phyloP scores from a whole-genome alignment of 1,139 yeast genomes.

The Yamadazyma dendronema region DNA sequence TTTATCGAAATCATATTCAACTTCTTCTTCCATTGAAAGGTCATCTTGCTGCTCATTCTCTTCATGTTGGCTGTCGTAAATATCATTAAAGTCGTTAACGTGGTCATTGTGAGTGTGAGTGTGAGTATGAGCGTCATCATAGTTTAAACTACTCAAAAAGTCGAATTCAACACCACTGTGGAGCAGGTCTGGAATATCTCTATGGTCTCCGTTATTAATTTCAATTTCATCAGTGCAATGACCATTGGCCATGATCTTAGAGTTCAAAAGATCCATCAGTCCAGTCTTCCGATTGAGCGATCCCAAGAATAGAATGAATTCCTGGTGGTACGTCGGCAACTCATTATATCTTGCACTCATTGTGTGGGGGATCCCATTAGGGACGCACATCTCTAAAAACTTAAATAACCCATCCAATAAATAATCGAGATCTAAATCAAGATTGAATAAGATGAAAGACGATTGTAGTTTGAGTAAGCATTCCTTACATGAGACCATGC shows the following conservation, averaged over 20 bases:
- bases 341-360: background rate
- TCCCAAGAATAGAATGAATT: slow-evolving; percentile 7
- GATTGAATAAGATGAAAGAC: slow-evolving; percentile 7
- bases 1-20: slow-evolving; percentile 4
- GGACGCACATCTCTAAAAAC: background rate
- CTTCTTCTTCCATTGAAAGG: slow-evolving; percentile 3
- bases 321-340: background rate
- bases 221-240: background rate
- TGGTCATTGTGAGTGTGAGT: too few species aligned
- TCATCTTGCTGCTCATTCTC: slow-evolving; percentile 3
- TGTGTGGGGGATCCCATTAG: background rate
- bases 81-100: too few species aligned
- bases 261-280: slow-evolving; percentile 2
- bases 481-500: slow-evolving; percentile 11
- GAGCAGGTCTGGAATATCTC: background rate
- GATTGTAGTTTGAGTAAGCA: slow-evolving; percentile 9
- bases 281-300: slow-evolving; percentile 13
- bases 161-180: background rate
- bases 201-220: background rate
- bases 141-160: background rate
- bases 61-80: background rate
- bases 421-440: slow-evolving; percentile 1
- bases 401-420: slow-evolving; percentile 1
- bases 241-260: background rate
- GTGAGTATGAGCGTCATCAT: background rate